phyloP scores from a whole-genome alignment of 495 filamentous ascomycete species.

The Hyaloscypha variabilis region DNA sequence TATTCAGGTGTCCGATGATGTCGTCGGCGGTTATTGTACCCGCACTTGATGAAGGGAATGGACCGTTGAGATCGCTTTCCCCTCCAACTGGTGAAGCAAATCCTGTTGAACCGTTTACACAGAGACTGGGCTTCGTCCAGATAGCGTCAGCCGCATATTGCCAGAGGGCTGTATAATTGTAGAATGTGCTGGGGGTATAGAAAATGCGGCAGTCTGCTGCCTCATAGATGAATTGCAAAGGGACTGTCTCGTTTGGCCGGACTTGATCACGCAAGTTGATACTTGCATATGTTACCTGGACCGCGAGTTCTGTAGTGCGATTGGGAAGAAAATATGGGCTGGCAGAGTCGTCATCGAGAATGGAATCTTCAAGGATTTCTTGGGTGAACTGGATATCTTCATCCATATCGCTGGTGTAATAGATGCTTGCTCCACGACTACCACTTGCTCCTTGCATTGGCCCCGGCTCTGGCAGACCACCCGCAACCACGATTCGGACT shows the following conservation, averaged over 20 bases:
- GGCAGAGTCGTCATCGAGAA: conserved; percentile 21
- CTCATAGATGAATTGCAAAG: conserved; percentile 56
- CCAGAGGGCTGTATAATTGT: conserved; percentile 46
- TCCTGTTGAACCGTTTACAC: conserved; percentile 29
- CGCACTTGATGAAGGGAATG: background rate
- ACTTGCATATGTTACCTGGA: conserved; percentile 34
- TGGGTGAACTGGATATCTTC: conserved; percentile 33
- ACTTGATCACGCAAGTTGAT: conserved; percentile 47
- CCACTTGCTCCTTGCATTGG: conserved; percentile 47
- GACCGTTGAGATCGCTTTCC: conserved; percentile 2
- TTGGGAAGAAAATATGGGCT: conserved; percentile 25
- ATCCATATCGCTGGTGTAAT: conserved; percentile 32
- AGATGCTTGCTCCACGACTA: conserved; percentile 36
- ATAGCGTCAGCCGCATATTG: conserved; percentile 38
- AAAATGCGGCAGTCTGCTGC: conserved; percentile 57
- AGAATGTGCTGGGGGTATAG: conserved; percentile 50
- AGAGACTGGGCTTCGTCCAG: conserved; percentile 30
- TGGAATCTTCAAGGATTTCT: conserved; percentile 23
- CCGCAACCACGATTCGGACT: conserved; percentile 50
- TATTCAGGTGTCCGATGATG: conserved; percentile 8
- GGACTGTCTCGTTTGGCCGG: conserved; percentile 34
- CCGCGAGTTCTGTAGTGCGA: conserved; percentile 32
- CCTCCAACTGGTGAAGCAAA: background rate
- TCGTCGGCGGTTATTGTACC: conserved; percentile 7
- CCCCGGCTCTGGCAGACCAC: conserved; percentile 45